Evolutionary conservation across 2,329 filamentous ascomycete genomes (phyloP), one percentile per base, ranked within the genome.

Genomic region (Sclerotinia subarctica): DNA sequence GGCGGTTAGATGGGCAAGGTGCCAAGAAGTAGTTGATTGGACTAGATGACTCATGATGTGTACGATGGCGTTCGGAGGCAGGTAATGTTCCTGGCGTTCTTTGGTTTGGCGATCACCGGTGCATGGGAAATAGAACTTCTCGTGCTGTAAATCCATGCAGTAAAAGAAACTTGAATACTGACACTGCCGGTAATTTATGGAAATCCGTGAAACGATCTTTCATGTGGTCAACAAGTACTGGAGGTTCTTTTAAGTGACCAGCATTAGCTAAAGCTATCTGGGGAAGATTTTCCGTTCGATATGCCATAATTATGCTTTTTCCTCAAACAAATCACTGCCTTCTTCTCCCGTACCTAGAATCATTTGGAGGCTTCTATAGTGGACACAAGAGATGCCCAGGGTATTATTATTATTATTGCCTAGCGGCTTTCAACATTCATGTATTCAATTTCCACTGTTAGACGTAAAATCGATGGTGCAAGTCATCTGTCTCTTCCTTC

Each of bases 1-100:
- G 72, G 46, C 67, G 72, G 56, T 62, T 74, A 66, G 73, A 74
- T 70, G 73, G 72, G 32, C 57, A 68, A 32, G 35, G 44, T 58
- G 35, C 62, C 58, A 51, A 19, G 17, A 54, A 32, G 38, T 63
- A 62, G 38, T 38, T 19, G 24, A 26, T 26, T 26, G 8, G 26
- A 62, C 15, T 11, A 10, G 32, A 35, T 63, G 15, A 21, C 35
- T 26, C 52, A 63, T 47, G 38, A 46, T 53, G 13, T 42, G 38
- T 17, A n/a, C 38, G 35, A 17, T 54, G 57, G 57, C 47, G 65
- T 62, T 51, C 29, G 35, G 15, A 64, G 60, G 47, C 10, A 32
- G 47, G 60, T 38, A 53, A 53, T 26, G 29, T 51, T 24, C 19
- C 44, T 60, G 54, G 64, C 29, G 64, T 60, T 60, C 24, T 11